phyloP scores from a whole-genome alignment of 2,329 filamentous ascomycete species.

The Biscogniauxia marginata region DNA sequence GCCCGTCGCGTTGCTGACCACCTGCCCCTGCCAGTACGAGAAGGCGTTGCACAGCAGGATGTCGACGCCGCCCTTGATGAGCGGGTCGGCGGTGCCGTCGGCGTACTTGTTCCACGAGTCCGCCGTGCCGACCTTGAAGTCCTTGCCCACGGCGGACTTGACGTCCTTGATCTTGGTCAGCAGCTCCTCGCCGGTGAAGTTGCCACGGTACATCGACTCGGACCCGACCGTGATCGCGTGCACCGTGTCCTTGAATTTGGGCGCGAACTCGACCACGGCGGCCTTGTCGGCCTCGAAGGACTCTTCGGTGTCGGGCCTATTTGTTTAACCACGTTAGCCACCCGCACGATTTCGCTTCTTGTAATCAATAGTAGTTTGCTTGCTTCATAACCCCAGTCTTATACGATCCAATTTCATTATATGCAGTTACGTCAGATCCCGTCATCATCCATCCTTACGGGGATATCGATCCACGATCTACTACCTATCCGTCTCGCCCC shows the following conservation, averaged over 20 bases:
- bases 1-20: conserved; percentile 51
- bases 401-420: background rate
- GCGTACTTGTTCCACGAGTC: conserved; percentile 73
- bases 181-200: conserved; percentile 61
- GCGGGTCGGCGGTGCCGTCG: conserved; percentile 64
- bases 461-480: background rate
- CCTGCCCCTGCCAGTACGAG: conserved; percentile 68
- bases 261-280: conserved; percentile 42
- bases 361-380: background rate
- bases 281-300: conserved; percentile 61
- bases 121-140: conserved; percentile 62
- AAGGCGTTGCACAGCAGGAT: conserved; percentile 68
- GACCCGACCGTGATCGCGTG: conserved; percentile 70
- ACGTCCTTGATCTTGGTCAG: conserved; percentile 61
- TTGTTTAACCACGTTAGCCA: background rate
- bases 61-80: conserved; percentile 56
- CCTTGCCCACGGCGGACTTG: conserved; percentile 50
- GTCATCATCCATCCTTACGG: background rate
- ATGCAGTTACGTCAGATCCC: background rate
- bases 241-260: conserved; percentile 55
- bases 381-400: background rate
- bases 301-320: conserved; percentile 50
- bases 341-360: conserved; percentile 42
- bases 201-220: conserved; percentile 68
- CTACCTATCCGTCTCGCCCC: no score